Evolutionary conservation across 495 filamentous ascomycete species (phyloP).

Genomic region (Friedmanniomyces endolithicus): DNA sequence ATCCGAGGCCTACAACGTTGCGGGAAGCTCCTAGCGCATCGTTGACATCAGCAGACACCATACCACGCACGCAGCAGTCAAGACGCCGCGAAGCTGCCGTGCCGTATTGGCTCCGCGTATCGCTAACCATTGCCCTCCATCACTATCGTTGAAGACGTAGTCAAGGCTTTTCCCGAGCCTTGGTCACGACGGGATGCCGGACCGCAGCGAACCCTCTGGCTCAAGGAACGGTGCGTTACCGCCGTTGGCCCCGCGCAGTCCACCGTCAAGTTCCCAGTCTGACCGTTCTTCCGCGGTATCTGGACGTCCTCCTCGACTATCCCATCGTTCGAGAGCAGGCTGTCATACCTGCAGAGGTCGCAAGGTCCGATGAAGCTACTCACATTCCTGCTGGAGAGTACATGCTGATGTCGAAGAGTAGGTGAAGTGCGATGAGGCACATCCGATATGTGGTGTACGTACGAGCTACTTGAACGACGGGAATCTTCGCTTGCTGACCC

Average conservation of each 20-base stretch:
- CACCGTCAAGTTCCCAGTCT: background rate
- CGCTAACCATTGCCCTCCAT: constrained; percentile 5
- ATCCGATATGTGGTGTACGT: constrained; percentile 17
- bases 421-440: constrained; percentile 22
- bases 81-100: too few species aligned
- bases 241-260: constrained; percentile 10
- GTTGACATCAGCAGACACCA: background rate
- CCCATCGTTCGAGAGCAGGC: constrained; percentile 19
- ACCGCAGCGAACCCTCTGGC: constrained; percentile 3
- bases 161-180: background rate
- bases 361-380: constrained; percentile 7
- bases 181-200: constrained; percentile 3
- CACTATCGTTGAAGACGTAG: background rate
- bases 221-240: background rate
- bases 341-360: constrained; percentile 21
- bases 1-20: background rate
- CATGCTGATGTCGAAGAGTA: background rate
- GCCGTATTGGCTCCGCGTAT: constrained; percentile 5
- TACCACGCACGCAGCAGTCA: background rate
- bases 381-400: background rate
- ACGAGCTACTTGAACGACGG: background rate
- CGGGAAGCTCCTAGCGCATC: background rate
- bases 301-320: constrained; percentile 7
- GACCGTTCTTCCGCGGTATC: background rate
- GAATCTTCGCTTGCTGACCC: background rate